These are phyloP conservation scores for Phragmites australis DNA, from an alignment of 176 grass and related monocot genomes.

Conservation along the genomic window DNA sequence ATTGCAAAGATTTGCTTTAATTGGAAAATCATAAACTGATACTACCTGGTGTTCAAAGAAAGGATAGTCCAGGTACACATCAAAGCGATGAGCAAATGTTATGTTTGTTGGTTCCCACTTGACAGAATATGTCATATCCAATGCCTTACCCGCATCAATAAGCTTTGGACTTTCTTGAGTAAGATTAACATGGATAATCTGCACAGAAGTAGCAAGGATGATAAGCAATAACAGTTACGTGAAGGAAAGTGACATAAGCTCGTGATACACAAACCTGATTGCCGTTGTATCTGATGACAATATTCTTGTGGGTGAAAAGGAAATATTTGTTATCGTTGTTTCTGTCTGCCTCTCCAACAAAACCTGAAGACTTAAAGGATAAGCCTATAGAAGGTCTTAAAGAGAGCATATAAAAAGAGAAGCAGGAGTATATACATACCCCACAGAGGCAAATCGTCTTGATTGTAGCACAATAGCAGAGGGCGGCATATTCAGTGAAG, in stretches of 20 bases:
- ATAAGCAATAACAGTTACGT: slow-evolving; percentile 8
- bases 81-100: slow-evolving; percentile 66
- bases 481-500: slow-evolving; percentile 20
- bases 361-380: slow-evolving; percentile 53
- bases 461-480: slow-evolving; percentile 19
- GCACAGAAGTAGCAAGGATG: slow-evolving; percentile 25
- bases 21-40: neutral
- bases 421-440: slow-evolving; percentile 57
- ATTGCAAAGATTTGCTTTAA: neutral
- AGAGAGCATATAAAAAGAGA: slow-evolving; percentile 31
- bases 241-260: slow-evolving; percentile 1
- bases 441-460: slow-evolving; percentile 97
- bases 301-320: slow-evolving; percentile 89
- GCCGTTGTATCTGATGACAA: slow-evolving; percentile 76
- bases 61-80: slow-evolving; percentile 78
- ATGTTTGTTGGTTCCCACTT: slow-evolving; percentile 65
- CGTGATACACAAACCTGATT: slow-evolving; percentile 63
- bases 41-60: slow-evolving; percentile 83
- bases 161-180: slow-evolving; percentile 76
- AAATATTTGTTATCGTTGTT: slow-evolving; percentile 81
- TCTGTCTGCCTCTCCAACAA: slow-evolving; percentile 88
- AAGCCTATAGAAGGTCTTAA: slow-evolving; percentile 16
- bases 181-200: slow-evolving; percentile 89
- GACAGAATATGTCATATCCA: slow-evolving; percentile 77
- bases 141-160: slow-evolving; percentile 62